Evolutionary conservation across 192 early-diverging fungal genomes (phyloP).

Genomic region (Gaertneriomyces semiglobifer): DNA sequence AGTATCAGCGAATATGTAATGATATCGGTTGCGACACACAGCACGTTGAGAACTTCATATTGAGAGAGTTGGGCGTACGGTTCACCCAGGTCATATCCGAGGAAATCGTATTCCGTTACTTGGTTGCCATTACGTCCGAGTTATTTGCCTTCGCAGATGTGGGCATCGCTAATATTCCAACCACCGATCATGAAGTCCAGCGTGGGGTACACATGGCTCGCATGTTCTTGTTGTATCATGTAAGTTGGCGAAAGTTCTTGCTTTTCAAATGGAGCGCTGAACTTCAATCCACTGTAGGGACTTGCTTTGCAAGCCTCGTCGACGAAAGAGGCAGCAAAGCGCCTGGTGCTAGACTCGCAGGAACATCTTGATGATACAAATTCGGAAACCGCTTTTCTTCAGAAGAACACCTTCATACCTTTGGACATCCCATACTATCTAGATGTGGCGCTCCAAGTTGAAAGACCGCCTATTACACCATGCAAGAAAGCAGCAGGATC

Average conservation of each 20-base stretch:
- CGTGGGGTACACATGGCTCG: neutral
- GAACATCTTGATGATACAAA: too few relatives aligned
- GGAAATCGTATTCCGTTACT: slow-evolving; percentile 2
- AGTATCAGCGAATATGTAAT: neutral
- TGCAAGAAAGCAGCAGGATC: too few relatives aligned
- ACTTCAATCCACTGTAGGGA: too few relatives aligned
- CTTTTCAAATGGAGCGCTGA: too few relatives aligned
- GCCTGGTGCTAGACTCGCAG: too few relatives aligned
- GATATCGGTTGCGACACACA: neutral
- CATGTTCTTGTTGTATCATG: slow-evolving; percentile 10
- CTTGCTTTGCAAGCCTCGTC: too few relatives aligned
- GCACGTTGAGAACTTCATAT: neutral
- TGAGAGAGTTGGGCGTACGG: neutral
- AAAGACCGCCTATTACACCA: too few relatives aligned
- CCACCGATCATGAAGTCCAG: slow-evolving; percentile 1
- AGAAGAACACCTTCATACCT: too few relatives aligned
- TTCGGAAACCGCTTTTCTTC: too few relatives aligned
- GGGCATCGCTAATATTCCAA: slow-evolving; percentile 4
- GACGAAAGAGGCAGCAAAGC: too few relatives aligned
- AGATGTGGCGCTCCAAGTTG: too few relatives aligned
- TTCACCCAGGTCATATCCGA: neutral
- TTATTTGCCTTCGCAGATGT: slow-evolving; percentile 13
- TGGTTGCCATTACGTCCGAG: neutral
- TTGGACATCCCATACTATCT: too few relatives aligned
- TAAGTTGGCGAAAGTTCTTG: neutral